A percentile compares a stretch with the other conserved stretches of the same genome.
Conservation (phyloP, 2,329 filamentous ascomycete species). For the Cladosporium sp. region DNA sequence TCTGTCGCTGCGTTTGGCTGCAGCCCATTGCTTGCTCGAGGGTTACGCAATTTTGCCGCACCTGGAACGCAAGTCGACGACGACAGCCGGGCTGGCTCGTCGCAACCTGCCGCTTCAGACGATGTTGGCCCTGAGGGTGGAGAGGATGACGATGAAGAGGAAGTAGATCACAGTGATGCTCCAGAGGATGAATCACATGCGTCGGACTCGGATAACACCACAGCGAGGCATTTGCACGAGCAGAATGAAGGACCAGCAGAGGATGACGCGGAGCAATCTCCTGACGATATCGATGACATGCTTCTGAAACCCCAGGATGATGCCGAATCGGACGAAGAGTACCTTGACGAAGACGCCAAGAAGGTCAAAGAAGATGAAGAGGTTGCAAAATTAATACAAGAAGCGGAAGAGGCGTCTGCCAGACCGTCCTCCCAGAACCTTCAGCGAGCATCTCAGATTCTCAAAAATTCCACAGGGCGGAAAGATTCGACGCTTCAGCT, state of each 20-base stretch:
- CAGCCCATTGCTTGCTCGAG: slow-evolving; percentile 33
- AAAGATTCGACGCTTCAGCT: slow-evolving; percentile 55
- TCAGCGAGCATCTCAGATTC: slow-evolving; percentile 42
- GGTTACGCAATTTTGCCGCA: slow-evolving; percentile 49
- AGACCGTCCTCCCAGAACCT: slow-evolving; percentile 38
- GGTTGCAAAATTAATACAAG: slow-evolving; percentile 39
- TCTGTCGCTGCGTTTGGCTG: slow-evolving; percentile 43
- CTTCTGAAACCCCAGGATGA: slow-evolving; percentile 22
- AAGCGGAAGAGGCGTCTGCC: slow-evolving; percentile 41
- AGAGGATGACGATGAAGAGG: slow-evolving; percentile 25
- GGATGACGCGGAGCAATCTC: not conserved
- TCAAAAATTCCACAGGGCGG: slow-evolving; percentile 50
- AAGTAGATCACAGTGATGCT: slow-evolving; percentile 11
- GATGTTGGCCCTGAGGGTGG: not conserved
- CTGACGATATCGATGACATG: slow-evolving; percentile 15
- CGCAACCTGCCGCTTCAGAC: slow-evolving; percentile 8
- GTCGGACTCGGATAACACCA: not conserved
- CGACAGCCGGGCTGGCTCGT: slow-evolving; percentile 25
- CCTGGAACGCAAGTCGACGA: slow-evolving; percentile 41
- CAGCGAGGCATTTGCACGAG: not conserved
- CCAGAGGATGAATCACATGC: not conserved
- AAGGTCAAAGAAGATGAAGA: slow-evolving; percentile 43
- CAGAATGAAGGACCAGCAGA: not conserved
- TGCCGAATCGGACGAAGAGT: slow-evolving; percentile 36
- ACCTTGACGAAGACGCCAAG: slow-evolving; percentile 52